Percentiles rank a stretch among this genome's conserved stretches.
phyloP scores from a whole-genome alignment of 306 rosid species.

The Luffa acutangula region DNA sequence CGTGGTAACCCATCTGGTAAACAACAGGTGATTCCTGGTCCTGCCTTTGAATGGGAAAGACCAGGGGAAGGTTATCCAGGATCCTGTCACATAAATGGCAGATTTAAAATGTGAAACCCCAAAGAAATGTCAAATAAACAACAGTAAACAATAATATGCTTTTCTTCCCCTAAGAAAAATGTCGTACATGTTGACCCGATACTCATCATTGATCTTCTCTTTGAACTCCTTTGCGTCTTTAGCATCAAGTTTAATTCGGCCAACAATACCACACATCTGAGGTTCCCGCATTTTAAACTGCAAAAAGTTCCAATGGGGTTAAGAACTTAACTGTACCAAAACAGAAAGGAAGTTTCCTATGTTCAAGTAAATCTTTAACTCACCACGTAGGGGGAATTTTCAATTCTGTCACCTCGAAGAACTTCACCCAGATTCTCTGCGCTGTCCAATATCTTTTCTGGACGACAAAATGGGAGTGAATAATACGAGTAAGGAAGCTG shows the following conservation, averaged over 20 bases:
- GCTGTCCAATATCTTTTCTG: slow-evolving; percentile 67
- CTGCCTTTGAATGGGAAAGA: slow-evolving; percentile 54
- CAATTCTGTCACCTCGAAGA: slow-evolving; percentile 97
- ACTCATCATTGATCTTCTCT: slow-evolving; percentile 90
- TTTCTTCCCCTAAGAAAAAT: background rate
- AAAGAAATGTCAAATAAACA: background rate
- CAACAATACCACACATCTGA: slow-evolving; percentile 67
- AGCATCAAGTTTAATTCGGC: slow-evolving; percentile 52
- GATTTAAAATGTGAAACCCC: slow-evolving; percentile 5
- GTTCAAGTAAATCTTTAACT: slow-evolving; percentile 20
- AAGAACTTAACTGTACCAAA: background rate
- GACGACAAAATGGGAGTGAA: slow-evolving; percentile 62
- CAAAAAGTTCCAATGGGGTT: slow-evolving; percentile 17
- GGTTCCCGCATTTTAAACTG: slow-evolving; percentile 97
- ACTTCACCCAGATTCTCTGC: slow-evolving; percentile 98
- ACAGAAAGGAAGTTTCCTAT: background rate
- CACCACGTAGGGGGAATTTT: slow-evolving; percentile 81
- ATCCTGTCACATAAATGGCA: slow-evolving; percentile 45
- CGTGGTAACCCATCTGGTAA: slow-evolving; percentile 81
- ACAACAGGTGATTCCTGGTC: slow-evolving; percentile 66
- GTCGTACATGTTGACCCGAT: slow-evolving; percentile 87
- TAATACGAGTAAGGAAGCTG: slow-evolving; percentile 91
- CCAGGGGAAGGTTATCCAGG: slow-evolving; percentile 91
- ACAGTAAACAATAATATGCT: background rate
- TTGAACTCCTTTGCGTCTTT: slow-evolving; percentile 74